phyloP scores from a whole-genome alignment of 768 basidiomycete genomes.

The Russula olivacea region DNA sequence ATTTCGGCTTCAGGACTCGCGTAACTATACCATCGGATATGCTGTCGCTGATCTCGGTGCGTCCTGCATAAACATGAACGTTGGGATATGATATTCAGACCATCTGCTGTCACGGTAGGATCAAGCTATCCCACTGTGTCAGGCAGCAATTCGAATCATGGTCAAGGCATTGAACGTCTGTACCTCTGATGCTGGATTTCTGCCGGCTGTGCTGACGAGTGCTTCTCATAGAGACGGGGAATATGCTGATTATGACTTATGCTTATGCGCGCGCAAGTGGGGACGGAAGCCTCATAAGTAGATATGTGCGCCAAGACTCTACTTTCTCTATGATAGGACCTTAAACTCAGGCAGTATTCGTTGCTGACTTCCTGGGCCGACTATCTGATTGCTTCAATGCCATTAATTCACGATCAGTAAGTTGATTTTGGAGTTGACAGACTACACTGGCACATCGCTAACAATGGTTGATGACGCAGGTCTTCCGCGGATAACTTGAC shows the following conservation, averaged over 20 bases:
- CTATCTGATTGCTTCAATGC: conserved; percentile 34
- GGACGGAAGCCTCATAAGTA: conserved; percentile 27
- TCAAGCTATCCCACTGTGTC: conserved; percentile 14
- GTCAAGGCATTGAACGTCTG: conserved; percentile 16
- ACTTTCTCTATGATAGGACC: not conserved
- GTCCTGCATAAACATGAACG: not conserved
- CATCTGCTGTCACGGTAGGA: conserved; percentile 3
- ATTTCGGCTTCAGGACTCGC: conserved; percentile 23
- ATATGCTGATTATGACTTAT: conserved; percentile 35
- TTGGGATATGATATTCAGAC: not conserved
- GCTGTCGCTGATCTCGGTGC: conserved; percentile 26
- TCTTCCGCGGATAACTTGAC: conserved; percentile 9
- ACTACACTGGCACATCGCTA: conserved; percentile 24
- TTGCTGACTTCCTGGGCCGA: conserved; percentile 33
- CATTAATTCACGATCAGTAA: conserved; percentile 48
- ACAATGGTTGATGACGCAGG: conserved; percentile 16
- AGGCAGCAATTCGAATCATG: not conserved
- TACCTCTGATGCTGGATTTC: not conserved
- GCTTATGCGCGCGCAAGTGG: conserved; percentile 29
- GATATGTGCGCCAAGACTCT: conserved; percentile 19
- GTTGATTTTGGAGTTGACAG: conserved; percentile 44
- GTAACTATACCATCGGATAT: conserved; percentile 21
- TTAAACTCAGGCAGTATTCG: conserved; percentile 23
- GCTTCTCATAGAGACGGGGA: conserved; percentile 28
- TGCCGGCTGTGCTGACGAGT: not conserved